Evolutionary conservation across 208 protist genomes (phyloP).

Genomic region (Trypanosoma vivax): DNA sequence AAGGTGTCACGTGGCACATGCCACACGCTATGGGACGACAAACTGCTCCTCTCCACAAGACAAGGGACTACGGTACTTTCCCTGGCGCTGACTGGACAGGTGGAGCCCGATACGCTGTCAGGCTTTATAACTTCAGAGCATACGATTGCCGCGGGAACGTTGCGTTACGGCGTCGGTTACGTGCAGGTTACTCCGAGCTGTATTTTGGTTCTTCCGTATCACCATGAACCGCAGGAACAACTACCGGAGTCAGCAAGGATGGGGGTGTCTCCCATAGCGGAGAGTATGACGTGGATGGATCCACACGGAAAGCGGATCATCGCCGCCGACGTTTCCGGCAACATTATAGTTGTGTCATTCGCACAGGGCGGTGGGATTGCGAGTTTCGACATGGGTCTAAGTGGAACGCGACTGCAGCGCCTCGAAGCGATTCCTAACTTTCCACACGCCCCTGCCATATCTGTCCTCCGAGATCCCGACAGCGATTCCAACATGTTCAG

Average conservation of each 20-base stretch:
- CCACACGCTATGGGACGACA: constrained; percentile 24
- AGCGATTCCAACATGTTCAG: constrained; percentile 4
- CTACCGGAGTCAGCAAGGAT: neutral
- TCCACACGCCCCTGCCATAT: constrained; percentile 43
- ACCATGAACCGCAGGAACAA: neutral
- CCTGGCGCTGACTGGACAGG: constrained; percentile 26
- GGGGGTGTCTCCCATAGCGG: constrained; percentile 12
- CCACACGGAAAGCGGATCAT: constrained; percentile 68
- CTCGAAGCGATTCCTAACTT: constrained; percentile 60
- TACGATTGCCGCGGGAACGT: constrained; percentile 62
- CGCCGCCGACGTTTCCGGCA: constrained; percentile 52
- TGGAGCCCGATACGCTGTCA: constrained; percentile 52
- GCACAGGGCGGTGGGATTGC: constrained; percentile 59
- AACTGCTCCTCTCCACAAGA: constrained; percentile 54
- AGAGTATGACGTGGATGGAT: constrained; percentile 56
- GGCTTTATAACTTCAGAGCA: constrained; percentile 60
- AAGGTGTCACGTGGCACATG: constrained; percentile 11
- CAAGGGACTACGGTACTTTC: constrained; percentile 55
- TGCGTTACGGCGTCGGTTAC: constrained; percentile 60
- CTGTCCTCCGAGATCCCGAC: constrained; percentile 46
- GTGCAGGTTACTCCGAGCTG: constrained; percentile 68
- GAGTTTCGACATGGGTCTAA: constrained; percentile 62
- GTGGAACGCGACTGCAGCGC: constrained; percentile 49
- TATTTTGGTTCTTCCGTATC: constrained; percentile 37
- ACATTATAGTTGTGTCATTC: constrained; percentile 48